phyloP scores from a whole-genome alignment of 768 basidiomycete genomes.

The Podaxis sp. region DNA sequence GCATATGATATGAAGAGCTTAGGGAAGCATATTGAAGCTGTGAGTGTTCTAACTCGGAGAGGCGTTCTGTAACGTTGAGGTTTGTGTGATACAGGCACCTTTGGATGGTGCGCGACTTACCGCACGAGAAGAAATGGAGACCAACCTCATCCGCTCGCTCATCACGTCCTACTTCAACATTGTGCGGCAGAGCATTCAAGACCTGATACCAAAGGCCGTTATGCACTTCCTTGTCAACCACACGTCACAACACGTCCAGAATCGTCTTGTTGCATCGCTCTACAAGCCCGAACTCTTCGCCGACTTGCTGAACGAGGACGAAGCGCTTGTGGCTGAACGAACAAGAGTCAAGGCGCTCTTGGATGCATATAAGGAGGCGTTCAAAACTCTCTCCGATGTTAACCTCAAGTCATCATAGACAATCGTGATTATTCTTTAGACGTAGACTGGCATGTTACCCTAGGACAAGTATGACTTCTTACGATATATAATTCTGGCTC shows the following conservation, averaged over 20 bases:
- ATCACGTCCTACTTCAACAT: conserved; percentile 96
- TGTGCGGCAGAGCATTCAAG: conserved; percentile 94
- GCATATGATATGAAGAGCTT: conserved; percentile 99
- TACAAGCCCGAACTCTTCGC: conserved; percentile 94
- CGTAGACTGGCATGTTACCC: conserved; percentile 8
- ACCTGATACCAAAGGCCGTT: conserved; percentile 95
- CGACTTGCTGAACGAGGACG: conserved; percentile 93
- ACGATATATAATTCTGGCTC: not conserved
- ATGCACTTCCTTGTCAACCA: conserved; percentile 98
- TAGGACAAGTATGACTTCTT: conserved; percentile 9
- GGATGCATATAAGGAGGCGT: conserved; percentile 95
- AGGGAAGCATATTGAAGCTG: conserved; percentile 96
- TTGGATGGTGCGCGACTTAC: conserved; percentile 66
- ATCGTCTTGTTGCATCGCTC: conserved; percentile 87
- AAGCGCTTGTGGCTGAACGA: conserved; percentile 90
- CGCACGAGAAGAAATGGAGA: conserved; percentile 94
- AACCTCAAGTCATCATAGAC: conserved; percentile 62
- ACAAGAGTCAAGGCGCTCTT: conserved; percentile 90
- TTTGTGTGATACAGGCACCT: conserved; percentile 42
- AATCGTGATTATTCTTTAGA: conserved; percentile 1
- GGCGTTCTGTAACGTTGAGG: conserved; percentile 5
- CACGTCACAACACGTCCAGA: conserved; percentile 96
- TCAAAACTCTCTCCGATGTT: conserved; percentile 83
- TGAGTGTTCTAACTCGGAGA: conserved; percentile 40
- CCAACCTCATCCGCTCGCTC: conserved; percentile 87